A percentile compares a stretch with the other conserved stretches of the same genome.
phyloP scores from a whole-genome alignment of 2,329 filamentous ascomycete species.

The Pseudocercospora fijiensis region DNA sequence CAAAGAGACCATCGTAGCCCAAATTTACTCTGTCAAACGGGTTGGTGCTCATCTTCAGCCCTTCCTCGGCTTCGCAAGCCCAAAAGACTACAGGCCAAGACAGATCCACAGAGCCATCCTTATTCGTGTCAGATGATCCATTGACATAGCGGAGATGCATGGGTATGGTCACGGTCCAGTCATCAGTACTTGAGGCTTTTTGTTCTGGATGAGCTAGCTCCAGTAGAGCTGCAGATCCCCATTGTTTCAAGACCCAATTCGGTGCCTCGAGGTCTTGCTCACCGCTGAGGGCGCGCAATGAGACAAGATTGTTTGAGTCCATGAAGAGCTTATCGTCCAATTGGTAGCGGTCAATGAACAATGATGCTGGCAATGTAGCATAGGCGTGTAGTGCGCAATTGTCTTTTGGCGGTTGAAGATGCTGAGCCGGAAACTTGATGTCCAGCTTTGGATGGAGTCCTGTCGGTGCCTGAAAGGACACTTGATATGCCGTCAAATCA shows the following conservation, averaged over 20 bases:
- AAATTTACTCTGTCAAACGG: conserved; percentile 83
- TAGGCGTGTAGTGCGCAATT: conserved; percentile 75
- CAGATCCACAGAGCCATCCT: conserved; percentile 37
- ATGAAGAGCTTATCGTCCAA: conserved; percentile 75
- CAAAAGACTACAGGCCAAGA: conserved; percentile 87
- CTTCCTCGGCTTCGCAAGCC: conserved; percentile 72
- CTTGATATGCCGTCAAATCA: conserved; percentile 45
- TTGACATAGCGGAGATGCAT: conserved; percentile 80
- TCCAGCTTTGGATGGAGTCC: conserved; percentile 82
- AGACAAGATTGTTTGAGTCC: conserved; percentile 71
- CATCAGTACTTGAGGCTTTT: neutral
- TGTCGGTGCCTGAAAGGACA: conserved; percentile 66
- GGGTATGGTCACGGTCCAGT: conserved; percentile 70
- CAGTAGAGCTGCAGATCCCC: conserved; percentile 78
- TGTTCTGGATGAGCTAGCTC: conserved; percentile 58
- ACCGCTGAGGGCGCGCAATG: conserved; percentile 66
- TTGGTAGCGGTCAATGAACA: conserved; percentile 89
- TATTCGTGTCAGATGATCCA: conserved; percentile 25
- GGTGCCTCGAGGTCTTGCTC: conserved; percentile 90
- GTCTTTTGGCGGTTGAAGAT: conserved; percentile 47
- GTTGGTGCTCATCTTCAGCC: conserved; percentile 67
- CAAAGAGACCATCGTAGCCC: conserved; percentile 83
- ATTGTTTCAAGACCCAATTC: conserved; percentile 70
- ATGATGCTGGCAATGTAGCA: conserved; percentile 72
- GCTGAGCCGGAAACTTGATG: conserved; percentile 59